A percentile compares a stretch with the other conserved stretches of the same genome.
Evolutionary conservation across 1,284 basidiomycete genomes (phyloP).

Genomic region (Acaromyces ingoldii): DNA sequence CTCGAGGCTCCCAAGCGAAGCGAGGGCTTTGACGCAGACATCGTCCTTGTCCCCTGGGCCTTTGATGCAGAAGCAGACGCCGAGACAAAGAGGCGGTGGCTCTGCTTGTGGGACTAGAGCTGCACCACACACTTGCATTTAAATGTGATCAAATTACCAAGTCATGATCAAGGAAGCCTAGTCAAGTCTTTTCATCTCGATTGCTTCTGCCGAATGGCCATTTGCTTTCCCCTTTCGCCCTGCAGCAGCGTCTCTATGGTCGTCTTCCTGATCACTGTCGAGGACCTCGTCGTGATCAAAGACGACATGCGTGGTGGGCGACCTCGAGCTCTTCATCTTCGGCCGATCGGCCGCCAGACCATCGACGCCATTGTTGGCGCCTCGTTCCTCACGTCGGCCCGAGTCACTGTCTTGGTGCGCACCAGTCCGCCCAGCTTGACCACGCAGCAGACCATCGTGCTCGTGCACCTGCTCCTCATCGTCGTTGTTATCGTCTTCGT

Average conservation of each 20-base stretch:
- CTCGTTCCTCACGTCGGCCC: too few species aligned
- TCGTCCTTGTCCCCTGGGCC: not conserved
- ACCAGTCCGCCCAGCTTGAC: too few species aligned
- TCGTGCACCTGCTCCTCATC: too few species aligned
- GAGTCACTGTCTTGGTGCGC: too few species aligned
- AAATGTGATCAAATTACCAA: not conserved
- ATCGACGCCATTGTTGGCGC: not conserved
- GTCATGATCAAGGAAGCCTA: not conserved
- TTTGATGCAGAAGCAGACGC: slow-evolving; percentile 1
- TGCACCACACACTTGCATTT: not conserved
- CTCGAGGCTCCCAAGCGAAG: slow-evolving; percentile 1
- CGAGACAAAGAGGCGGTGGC: slow-evolving; percentile 1
- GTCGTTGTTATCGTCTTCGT: not conserved
- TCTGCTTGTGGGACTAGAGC: not conserved
- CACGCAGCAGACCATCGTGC: too few species aligned
- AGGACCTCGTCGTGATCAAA: slow-evolving; percentile 2
- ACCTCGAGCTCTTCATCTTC: not conserved
- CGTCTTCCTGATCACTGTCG: slow-evolving; percentile 3
- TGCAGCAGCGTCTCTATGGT: not conserved
- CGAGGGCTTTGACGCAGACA: slow-evolving; percentile 8
- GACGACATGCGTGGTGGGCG: not conserved
- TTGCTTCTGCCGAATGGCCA: not conserved
- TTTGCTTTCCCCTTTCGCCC: not conserved
- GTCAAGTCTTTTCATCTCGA: slow-evolving; percentile 6
- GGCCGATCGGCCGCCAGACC: not conserved